Conservation (phyloP, 1,284 basidiomycete species). For the Volvariella volvacea region DNA sequence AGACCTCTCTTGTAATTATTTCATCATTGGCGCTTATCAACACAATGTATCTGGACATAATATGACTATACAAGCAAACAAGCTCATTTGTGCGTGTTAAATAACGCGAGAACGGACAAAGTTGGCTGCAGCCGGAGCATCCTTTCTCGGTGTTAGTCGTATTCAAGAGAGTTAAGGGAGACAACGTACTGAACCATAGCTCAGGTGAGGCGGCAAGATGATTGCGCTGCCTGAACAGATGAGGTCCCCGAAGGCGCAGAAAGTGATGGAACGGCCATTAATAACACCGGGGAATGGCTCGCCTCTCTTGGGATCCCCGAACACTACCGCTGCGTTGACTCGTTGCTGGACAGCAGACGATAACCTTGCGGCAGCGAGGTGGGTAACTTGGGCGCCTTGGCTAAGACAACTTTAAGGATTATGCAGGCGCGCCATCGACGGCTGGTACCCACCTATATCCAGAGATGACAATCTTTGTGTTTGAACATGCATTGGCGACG, state of each 20-base stretch:
- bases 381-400: conserved; percentile 30
- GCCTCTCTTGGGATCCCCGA: conserved; percentile 28
- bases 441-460: conserved; percentile 23
- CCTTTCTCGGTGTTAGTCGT: conserved; percentile 1
- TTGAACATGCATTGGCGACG: conserved; percentile 24
- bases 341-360: conserved; percentile 19
- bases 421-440: background rate
- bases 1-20: background rate
- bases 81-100: no score
- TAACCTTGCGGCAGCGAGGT: conserved; percentile 24
- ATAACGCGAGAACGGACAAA: no score
- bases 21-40: conserved; percentile 1
- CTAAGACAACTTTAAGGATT: conserved; percentile 13
- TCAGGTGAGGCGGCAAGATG: conserved; percentile 21
- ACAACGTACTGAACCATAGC: conserved; percentile 21
- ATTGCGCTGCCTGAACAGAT: conserved; percentile 24
- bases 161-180: background rate
- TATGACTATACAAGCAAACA: background rate
- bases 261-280: conserved; percentile 19
- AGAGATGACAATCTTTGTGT: conserved; percentile 26
- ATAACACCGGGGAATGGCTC: conserved; percentile 24
- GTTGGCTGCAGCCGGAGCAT: background rate
- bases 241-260: conserved; percentile 24
- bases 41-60: no score
- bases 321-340: conserved; percentile 29